Evolutionary conservation across 2,329 filamentous ascomycete genomes (phyloP).

Genomic region (Aspergillus costaricaensis): DNA sequence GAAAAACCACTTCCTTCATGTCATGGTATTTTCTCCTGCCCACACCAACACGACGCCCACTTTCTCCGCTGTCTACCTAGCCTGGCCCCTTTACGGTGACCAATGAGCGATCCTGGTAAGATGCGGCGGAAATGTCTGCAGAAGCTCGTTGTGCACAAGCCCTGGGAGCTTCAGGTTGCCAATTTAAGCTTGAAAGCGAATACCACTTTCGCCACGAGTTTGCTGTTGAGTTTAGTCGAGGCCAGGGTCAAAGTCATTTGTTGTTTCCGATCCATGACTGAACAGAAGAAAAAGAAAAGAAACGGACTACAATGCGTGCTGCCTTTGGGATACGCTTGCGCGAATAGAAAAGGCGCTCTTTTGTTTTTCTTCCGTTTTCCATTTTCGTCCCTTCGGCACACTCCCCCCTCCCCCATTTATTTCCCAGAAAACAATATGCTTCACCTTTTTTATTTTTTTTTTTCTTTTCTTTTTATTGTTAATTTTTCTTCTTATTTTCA

Average conservation of each 20-base stretch:
- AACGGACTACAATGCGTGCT: conserved; percentile 6
- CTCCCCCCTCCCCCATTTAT: neutral
- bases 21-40: conserved; percentile 21
- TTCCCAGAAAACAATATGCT: conserved; percentile 8
- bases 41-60: conserved; percentile 19
- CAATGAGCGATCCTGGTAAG: conserved; percentile 25
- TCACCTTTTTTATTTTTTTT: neutral
- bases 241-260: conserved; percentile 30
- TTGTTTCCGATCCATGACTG: conserved; percentile 18
- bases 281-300: conserved; percentile 4
- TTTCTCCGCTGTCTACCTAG: conserved; percentile 25
- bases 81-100: conserved; percentile 24
- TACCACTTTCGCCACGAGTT: conserved; percentile 34
- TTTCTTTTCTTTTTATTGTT: no score
- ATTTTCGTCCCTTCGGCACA: neutral
- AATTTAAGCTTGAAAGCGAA: conserved; percentile 26
- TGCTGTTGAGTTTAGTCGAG: conserved; percentile 28
- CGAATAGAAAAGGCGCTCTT: conserved; percentile 6
- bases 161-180: conserved; percentile 25
- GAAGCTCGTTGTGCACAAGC: conserved; percentile 23
- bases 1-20: conserved; percentile 19
- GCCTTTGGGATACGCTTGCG: neutral
- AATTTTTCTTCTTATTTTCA: no score
- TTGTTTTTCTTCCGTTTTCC: conserved; percentile 9
- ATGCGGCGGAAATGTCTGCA: conserved; percentile 32